These are phyloP conservation scores for Chlamydomonas asymmetrica DNA, from an alignment of 139 green algal genomes.

Conservation along the genomic window DNA sequence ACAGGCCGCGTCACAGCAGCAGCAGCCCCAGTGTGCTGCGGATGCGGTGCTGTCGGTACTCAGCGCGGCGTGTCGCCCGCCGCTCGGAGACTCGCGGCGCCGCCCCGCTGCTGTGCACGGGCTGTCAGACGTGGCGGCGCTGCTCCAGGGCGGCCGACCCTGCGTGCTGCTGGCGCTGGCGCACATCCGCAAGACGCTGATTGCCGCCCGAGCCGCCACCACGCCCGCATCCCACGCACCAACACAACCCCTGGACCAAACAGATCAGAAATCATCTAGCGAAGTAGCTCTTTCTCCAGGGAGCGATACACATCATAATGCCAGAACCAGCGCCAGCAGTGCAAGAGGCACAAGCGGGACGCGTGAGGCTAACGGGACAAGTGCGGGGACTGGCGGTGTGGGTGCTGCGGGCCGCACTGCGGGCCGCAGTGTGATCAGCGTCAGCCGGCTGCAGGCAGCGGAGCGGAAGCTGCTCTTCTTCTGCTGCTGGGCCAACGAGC, in stretches of 20 bases:
- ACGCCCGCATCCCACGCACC: neutral
- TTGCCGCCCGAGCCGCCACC: neutral
- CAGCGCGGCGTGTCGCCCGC: slow-evolving; percentile 15
- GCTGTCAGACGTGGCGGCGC: slow-evolving; percentile 42
- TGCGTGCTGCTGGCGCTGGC: slow-evolving; percentile 49
- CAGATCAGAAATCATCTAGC: neutral
- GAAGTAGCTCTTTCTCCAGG: neutral
- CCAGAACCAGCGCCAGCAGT: neutral
- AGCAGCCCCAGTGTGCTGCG: too few relatives aligned
- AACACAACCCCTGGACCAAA: slow-evolving; percentile 1
- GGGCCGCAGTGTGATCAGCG: neutral
- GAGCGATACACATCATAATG: neutral
- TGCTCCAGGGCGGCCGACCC: slow-evolving; percentile 43
- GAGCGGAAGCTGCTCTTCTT: slow-evolving; percentile 65
- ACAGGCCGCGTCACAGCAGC: too few relatives aligned
- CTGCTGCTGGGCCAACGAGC: slow-evolving; percentile 64
- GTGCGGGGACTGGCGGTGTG: neutral
- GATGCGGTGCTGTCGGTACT: too few relatives aligned
- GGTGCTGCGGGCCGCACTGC: slow-evolving; percentile 13
- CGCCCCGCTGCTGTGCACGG: slow-evolving; percentile 33
- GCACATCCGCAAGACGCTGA: slow-evolving; percentile 44
- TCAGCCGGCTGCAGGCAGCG: slow-evolving; percentile 32
- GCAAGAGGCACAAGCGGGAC: neutral
- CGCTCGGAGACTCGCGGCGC: slow-evolving; percentile 2
- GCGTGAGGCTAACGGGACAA: neutral